Conservation (phyloP, 768 basidiomycete species). For the Tricholoma sp. region DNA sequence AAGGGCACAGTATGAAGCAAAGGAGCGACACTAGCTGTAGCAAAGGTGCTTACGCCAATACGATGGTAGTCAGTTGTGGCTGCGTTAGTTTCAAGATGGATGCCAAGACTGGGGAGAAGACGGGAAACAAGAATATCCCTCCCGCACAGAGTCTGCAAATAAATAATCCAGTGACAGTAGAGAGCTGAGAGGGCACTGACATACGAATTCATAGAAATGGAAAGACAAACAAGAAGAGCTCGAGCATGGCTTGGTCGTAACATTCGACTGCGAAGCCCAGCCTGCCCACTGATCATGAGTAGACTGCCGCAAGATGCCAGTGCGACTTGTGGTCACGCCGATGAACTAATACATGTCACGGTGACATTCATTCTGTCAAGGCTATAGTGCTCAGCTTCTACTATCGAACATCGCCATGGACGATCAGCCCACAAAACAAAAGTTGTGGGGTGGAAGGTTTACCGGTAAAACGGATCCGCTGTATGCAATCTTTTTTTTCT, state of each 20-base stretch:
- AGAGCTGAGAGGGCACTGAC: conserved; percentile 18
- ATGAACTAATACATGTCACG: no score
- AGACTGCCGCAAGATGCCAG: background rate
- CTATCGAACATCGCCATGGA: conserved; percentile 21
- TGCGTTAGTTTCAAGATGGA: conserved; percentile 61
- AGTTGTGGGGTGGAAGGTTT: conserved; percentile 87
- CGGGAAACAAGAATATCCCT: conserved; percentile 76
- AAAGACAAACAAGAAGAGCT: conserved; percentile 33
- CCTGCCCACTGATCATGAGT: no score
- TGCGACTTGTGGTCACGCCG: background rate
- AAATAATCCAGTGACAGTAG: background rate
- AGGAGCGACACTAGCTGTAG: background rate
- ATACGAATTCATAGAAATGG: conserved; percentile 62
- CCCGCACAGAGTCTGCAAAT: conserved; percentile 64
- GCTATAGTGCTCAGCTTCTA: no score
- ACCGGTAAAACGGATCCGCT: conserved; percentile 87
- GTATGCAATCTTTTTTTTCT: conserved; percentile 34
- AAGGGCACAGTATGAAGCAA: conserved; percentile 3
- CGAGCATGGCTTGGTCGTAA: background rate
- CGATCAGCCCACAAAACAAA: conserved; percentile 49
- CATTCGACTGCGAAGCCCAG: background rate
- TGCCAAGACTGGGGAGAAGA: conserved; percentile 62
- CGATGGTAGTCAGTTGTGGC: conserved; percentile 74
- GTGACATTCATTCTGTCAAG: no score
- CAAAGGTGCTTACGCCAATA: conserved; percentile 53